These are phyloP conservation scores for Hypocreales sp. DNA, from an alignment of 2,329 filamentous ascomycete species.

Conservation along the genomic window DNA sequence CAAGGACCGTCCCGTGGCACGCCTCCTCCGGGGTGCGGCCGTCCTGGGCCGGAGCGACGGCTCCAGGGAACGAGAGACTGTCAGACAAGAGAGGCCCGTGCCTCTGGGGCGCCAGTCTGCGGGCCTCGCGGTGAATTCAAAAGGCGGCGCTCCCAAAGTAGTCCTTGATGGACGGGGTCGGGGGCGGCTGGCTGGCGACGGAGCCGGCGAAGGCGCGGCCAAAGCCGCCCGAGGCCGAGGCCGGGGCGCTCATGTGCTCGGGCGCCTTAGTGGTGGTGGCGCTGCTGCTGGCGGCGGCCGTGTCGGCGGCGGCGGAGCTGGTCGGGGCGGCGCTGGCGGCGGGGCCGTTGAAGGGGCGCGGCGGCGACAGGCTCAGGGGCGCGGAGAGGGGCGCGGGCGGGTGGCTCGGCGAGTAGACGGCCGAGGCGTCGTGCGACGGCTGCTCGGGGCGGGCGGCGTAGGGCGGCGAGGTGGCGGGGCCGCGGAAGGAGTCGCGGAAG, in stretches of 20 bases:
- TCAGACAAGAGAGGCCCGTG: too few relatives aligned
- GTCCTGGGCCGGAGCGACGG: too few relatives aligned
- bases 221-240: slow-evolving; percentile 36
- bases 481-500: slow-evolving; percentile 16
- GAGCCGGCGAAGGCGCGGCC: slow-evolving; percentile 29
- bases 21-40: too few relatives aligned
- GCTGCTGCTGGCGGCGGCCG: too few relatives aligned
- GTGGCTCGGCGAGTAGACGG: slow-evolving; percentile 32
- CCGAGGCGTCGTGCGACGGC: slow-evolving; percentile 22
- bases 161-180: slow-evolving; percentile 30
- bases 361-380: slow-evolving; percentile 31
- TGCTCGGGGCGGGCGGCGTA: not conserved
- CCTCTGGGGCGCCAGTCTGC: too few relatives aligned
- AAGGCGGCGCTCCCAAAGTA: slow-evolving; percentile 22
- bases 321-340: slow-evolving; percentile 24
- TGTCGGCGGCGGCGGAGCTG: too few relatives aligned
- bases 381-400: slow-evolving; percentile 37
- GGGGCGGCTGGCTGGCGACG: slow-evolving; percentile 18
- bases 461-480: not conserved
- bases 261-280: not conserved
- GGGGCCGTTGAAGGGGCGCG: slow-evolving; percentile 10
- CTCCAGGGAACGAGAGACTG: too few relatives aligned
- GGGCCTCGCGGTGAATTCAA: too few relatives aligned
- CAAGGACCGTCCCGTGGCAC: too few relatives aligned
- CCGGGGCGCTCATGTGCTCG: slow-evolving; percentile 35